Base-by-base conservation (phyloP, 139 green algal species). In the Chlorella ohadii region DNA sequence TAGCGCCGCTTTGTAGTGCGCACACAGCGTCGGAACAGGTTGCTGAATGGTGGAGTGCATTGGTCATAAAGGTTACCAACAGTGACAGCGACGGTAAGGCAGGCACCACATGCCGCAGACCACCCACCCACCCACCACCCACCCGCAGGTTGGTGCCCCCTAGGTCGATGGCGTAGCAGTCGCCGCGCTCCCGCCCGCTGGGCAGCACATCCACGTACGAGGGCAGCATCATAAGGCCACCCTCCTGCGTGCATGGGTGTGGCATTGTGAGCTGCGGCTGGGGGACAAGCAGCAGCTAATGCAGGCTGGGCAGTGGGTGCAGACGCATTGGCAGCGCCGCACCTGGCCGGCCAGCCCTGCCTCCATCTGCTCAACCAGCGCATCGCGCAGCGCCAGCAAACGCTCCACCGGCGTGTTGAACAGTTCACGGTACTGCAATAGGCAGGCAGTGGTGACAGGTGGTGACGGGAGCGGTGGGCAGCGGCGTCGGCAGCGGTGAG, bases 91-190 rank as follows among this genome's bases (percentile, higher is more conserved):
- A n/a, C n/a, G n/a, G n/a, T n/a, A n/a, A n/a, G n/a, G n/a, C n/a
- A n/a, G n/a, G n/a, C n/a, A n/a, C n/a, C n/a, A n/a, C n/a, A n/a
- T n/a, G n/a, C n/a, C 15, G 51, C 51, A 19, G 15, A 51, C 51
- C 11, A 13, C 51, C 51, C 51, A 22, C 15, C 51, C 19, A 9
- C 51, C 51, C 19, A 2, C 51, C 51, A 59, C 51, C 51, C 51
- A 59, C 89, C 6, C 95, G 84, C 63, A 98, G 94, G 87, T 98
- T 98, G 51, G 95, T 98, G 78, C 96, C 96, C 1, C 96, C 96
- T 55, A 98, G 84, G 82, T 98, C 95, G 20, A 98, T 85, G 16
- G 92, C 95, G 82, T 91, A 98, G 82, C 87, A 96, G 22, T 92
- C 84, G 19, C 95, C 95, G 4, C 17, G 84, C 83, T 98, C 95